Evolutionary conservation across 1,139 yeast genomes (phyloP).

Genomic region (Candida labiduridarum): DNA sequence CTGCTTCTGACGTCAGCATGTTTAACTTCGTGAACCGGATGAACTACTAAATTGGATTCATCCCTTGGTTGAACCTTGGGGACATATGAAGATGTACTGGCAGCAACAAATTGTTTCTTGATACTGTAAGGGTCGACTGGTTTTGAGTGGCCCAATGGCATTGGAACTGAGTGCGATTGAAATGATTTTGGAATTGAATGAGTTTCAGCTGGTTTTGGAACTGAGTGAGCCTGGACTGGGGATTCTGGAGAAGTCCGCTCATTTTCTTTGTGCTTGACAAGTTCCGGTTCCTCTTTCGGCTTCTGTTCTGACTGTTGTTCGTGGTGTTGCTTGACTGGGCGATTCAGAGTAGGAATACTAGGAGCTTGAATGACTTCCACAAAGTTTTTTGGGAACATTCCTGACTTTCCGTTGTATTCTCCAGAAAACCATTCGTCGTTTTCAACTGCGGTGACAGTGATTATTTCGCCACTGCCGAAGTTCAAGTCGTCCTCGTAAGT

Average conservation of each 20-base stretch:
- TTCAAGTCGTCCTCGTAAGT: constrained; percentile 84
- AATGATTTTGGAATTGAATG: constrained; percentile 1
- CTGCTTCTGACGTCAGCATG: constrained; percentile 26
- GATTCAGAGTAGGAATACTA: constrained; percentile 15
- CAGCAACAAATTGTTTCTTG: constrained; percentile 46
- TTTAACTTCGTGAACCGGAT: constrained; percentile 28
- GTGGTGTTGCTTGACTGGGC: constrained; percentile 13
- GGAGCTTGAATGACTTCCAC: constrained; percentile 48
- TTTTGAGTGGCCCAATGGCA: constrained; percentile 31
- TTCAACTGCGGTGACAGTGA: constrained; percentile 75
- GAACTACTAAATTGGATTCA: constrained; percentile 36
- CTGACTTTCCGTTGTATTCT: constrained; percentile 55
- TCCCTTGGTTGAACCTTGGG: constrained; percentile 49
- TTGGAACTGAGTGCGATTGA: constrained; percentile 5
- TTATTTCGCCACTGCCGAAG: constrained; percentile 66
- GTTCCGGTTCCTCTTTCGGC: background rate
- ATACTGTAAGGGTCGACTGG: constrained; percentile 45
- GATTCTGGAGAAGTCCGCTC: constrained; percentile 13
- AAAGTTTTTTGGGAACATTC: constrained; percentile 88
- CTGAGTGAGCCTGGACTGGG: constrained; percentile 2
- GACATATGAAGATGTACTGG: constrained; percentile 46
- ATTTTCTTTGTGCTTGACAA: background rate
- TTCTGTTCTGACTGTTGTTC: background rate
- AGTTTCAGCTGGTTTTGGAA: background rate
- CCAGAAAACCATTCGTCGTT: constrained; percentile 82